Evolutionary conservation across 345 rosid species (phyloP).

Genomic region (Gossypium sturtianum): DNA sequence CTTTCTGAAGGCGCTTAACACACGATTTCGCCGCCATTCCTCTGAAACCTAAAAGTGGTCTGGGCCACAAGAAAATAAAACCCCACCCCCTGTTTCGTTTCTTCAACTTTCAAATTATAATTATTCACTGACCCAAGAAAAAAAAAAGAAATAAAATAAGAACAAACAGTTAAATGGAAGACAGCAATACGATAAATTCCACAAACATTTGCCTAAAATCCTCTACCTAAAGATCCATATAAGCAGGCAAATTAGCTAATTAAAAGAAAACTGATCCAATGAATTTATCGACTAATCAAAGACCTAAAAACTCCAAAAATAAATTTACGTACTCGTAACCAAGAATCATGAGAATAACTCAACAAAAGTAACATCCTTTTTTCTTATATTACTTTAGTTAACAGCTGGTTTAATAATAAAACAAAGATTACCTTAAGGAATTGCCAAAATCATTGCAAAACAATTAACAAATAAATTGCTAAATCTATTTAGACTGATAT

Average conservation of each 20-base stretch:
- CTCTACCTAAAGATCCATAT: neutral
- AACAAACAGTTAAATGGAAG: neutral
- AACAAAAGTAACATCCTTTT: neutral
- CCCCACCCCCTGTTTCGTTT: constrained; percentile 1
- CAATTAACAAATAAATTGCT: neutral
- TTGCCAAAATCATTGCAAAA: neutral
- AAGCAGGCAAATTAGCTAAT: neutral
- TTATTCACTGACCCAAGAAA: neutral
- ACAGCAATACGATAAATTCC: neutral
- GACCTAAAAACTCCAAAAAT: neutral
- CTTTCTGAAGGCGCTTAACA: constrained; percentile 91
- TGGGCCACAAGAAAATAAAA: neutral
- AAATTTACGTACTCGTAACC: neutral
- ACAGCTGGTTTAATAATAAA: neutral
- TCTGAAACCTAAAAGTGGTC: constrained; percentile 8
- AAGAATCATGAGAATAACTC: neutral
- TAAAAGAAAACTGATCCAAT: neutral
- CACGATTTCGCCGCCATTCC: constrained; percentile 90
- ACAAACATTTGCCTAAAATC: neutral
- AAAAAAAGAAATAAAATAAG: neutral
- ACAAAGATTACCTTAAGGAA: neutral
- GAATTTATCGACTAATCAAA: neutral
- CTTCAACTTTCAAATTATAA: constrained; percentile 9
- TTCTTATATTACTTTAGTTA: neutral
- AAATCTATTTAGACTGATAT: neutral